A percentile compares a stretch with the other conserved stretches of the same genome.
Conservation (phyloP, 1,139 yeast genomes). For the Kodamaea anthophila region DNA sequence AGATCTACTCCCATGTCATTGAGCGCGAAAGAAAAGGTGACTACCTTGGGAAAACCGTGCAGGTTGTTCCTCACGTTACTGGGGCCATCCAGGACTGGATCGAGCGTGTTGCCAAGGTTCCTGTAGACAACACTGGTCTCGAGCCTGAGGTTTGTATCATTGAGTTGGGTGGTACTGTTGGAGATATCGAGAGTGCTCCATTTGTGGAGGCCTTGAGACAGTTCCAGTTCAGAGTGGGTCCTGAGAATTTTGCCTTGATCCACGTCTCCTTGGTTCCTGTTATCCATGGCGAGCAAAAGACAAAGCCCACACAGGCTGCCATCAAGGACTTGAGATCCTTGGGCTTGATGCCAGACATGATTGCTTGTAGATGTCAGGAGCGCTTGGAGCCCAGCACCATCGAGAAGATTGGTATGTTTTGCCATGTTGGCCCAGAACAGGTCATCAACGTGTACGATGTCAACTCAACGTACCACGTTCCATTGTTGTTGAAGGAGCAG, state of each 20-base stretch:
- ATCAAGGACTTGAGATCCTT: slow-evolving; percentile 91
- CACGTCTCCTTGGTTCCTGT: slow-evolving; percentile 97
- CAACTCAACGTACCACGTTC: slow-evolving; percentile 95
- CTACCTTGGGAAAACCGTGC: slow-evolving; percentile 97
- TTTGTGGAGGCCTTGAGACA: slow-evolving; percentile 98
- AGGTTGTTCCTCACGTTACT: slow-evolving; percentile 96
- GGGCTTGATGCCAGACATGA: slow-evolving; percentile 93
- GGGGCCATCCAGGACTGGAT: slow-evolving; percentile 98
- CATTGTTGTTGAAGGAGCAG: slow-evolving; percentile 83
- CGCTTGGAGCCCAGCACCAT: slow-evolving; percentile 76
- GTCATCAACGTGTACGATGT: slow-evolving; percentile 97
- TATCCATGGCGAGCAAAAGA: slow-evolving; percentile 96
- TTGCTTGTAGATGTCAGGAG: slow-evolving; percentile 94
- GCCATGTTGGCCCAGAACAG: slow-evolving; percentile 97
- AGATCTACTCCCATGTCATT: slow-evolving; percentile 88
- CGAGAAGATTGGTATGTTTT: slow-evolving; percentile 96
- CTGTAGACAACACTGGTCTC: slow-evolving; percentile 87
- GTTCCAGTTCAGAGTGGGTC: slow-evolving; percentile 95
- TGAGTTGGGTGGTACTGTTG: slow-evolving; percentile 98
- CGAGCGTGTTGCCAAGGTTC: slow-evolving; percentile 83
- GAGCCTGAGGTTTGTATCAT: slow-evolving; percentile 92
- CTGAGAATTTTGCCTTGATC: slow-evolving; percentile 87
- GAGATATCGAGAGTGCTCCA: slow-evolving; percentile 98
- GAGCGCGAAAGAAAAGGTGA: slow-evolving; percentile 96
- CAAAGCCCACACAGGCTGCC: slow-evolving; percentile 99